phyloP scores from a whole-genome alignment of 495 filamentous ascomycete genomes.

The Trichoderma reesei region DNA sequence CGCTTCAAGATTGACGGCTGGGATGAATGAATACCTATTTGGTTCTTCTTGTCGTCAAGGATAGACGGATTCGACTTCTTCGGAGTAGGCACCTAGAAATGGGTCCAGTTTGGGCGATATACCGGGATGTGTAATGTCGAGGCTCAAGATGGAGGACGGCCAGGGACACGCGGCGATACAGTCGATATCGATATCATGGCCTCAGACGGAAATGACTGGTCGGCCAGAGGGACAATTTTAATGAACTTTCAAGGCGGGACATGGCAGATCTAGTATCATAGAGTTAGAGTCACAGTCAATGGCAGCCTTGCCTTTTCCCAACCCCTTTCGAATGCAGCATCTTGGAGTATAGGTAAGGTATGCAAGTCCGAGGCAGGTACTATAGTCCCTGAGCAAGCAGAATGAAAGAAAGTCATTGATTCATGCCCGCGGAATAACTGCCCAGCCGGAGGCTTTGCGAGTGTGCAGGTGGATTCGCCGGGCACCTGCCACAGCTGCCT shows the following conservation, averaged over 20 bases:
- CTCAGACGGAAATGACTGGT: no score
- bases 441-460: not conserved
- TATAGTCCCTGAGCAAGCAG: not conserved
- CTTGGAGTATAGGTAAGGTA: no score
- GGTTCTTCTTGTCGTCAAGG: not conserved
- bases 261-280: no score
- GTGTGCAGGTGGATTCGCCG: not conserved
- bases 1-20: constrained; percentile 52
- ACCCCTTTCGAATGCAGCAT: no score
- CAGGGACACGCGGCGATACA: not conserved
- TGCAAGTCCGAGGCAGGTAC: no score
- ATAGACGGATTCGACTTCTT: not conserved
- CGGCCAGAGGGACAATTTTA: no score
- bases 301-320: no score
- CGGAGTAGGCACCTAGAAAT: not conserved
- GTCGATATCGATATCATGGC: no score
- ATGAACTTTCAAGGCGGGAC: no score
- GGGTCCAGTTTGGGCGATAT: not conserved
- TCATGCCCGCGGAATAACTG: not conserved
- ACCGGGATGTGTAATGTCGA: not conserved
- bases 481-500: not conserved
- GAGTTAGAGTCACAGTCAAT: no score
- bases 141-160: not conserved
- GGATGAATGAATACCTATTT: constrained; percentile 13
- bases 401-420: not conserved